A percentile compares a stretch with the other conserved stretches of the same genome.
These are phyloP conservation scores for Scorias spongiosa DNA, from an alignment of 2,329 filamentous ascomycete species.

Conservation along the genomic window DNA sequence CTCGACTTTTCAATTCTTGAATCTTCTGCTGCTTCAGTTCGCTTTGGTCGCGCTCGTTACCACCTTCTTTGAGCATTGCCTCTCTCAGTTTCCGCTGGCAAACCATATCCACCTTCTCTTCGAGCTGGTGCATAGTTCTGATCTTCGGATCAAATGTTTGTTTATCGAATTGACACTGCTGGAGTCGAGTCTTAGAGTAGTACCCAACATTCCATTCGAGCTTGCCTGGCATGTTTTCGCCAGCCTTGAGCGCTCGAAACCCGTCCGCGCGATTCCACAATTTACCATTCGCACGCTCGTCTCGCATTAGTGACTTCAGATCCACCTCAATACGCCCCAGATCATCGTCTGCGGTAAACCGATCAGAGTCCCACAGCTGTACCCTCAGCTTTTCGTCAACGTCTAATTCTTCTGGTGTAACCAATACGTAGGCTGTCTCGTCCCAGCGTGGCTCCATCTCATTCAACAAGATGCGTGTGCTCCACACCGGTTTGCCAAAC, in stretches of 20 bases:
- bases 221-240: conserved; percentile 53
- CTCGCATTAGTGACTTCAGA: conserved; percentile 49
- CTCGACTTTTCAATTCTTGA: conserved; percentile 44
- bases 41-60: conserved; percentile 14
- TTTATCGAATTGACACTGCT: conserved; percentile 42
- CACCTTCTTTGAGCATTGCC: conserved; percentile 41
- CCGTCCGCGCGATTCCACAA: conserved; percentile 50
- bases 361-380: conserved; percentile 64
- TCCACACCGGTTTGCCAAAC: conserved; percentile 54
- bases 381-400: conserved; percentile 54
- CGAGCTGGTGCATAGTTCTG: conserved; percentile 42
- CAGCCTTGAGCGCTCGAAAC: conserved; percentile 48
- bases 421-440: conserved; percentile 53
- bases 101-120: conserved; percentile 37
- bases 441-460: conserved; percentile 58
- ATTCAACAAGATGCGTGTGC: conserved; percentile 47
- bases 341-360: conserved; percentile 57
- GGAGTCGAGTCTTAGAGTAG: conserved; percentile 51
- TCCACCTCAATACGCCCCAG: conserved; percentile 57
- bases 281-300: conserved; percentile 41
- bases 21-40: conserved; percentile 54
- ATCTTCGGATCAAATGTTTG: conserved; percentile 47
- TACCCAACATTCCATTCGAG: conserved; percentile 58
- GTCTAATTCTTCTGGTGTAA: conserved; percentile 56
- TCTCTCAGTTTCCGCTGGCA: conserved; percentile 52